Percentiles rank a stretch among this genome's conserved stretches.
phyloP scores from a whole-genome alignment of 2,329 filamentous ascomycete genomes.

The Nemania diffusa region DNA sequence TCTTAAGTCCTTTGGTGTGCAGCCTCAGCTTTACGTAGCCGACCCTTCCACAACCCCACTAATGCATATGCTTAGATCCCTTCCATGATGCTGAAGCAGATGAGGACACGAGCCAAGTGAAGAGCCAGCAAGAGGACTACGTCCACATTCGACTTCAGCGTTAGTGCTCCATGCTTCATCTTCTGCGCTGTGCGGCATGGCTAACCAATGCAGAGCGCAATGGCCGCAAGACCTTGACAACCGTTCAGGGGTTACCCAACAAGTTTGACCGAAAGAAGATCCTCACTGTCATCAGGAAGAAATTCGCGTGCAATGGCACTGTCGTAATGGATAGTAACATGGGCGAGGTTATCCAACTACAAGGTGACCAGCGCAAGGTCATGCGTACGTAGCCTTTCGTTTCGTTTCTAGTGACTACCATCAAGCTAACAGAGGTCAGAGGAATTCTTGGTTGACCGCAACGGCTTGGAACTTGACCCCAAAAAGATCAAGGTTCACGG shows the following conservation, averaged over 20 bases:
- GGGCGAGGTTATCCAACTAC: conserved; percentile 99
- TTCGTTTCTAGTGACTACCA: not conserved
- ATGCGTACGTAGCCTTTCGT: conserved; percentile 61
- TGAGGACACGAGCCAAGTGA: conserved; percentile 91
- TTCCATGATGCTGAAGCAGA: conserved; percentile 94
- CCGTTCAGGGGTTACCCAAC: conserved; percentile 96
- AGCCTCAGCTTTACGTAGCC: conserved; percentile 26
- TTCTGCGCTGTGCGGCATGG: not conserved
- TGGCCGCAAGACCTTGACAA: conserved; percentile 99
- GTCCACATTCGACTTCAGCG: conserved; percentile 99
- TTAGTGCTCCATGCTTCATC: conserved; percentile 61
- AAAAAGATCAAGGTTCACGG: conserved; percentile 93
- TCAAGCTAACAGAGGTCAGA: conserved; percentile 51
- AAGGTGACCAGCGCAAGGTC: conserved; percentile 99
- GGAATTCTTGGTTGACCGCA: conserved; percentile 95
- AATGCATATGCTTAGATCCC: conserved; percentile 74
- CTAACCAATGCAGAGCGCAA: conserved; percentile 81
- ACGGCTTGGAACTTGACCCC: conserved; percentile 89
- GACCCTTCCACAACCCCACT: conserved; percentile 26
- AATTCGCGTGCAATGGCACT: conserved; percentile 94
- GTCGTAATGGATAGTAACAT: conserved; percentile 95
- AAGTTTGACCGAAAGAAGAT: conserved; percentile 99
- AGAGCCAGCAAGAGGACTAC: conserved; percentile 93
- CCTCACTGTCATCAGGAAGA: conserved; percentile 67
- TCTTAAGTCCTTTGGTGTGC: conserved; percentile 92